phyloP scores from a whole-genome alignment of 805 yeast genomes.

The Barnettozyma populi region DNA sequence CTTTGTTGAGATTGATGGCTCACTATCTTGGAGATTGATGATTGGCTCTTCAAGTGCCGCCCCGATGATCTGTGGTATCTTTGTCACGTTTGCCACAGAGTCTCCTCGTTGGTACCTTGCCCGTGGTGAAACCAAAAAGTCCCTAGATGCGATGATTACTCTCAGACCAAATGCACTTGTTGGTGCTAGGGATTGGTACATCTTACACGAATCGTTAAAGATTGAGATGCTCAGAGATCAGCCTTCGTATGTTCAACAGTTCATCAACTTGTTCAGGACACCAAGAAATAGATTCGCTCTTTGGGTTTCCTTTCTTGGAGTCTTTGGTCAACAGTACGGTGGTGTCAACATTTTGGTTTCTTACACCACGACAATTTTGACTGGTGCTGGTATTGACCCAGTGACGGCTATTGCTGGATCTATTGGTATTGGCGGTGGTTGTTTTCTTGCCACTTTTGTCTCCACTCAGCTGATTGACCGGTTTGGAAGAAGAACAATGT shows the following conservation, averaged over 20 bases:
- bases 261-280: slow-evolving; percentile 36
- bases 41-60: slow-evolving; percentile 60
- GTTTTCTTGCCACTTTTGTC: slow-evolving; percentile 41
- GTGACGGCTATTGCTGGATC: slow-evolving; percentile 43
- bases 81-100: slow-evolving; percentile 58
- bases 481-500: slow-evolving; percentile 45
- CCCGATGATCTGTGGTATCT: slow-evolving; percentile 44
- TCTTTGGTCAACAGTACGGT: slow-evolving; percentile 52
- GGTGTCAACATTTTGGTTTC: slow-evolving; percentile 50
- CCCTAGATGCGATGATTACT: slow-evolving; percentile 41
- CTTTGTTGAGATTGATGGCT: slow-evolving; percentile 41
- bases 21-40: slow-evolving; percentile 61
- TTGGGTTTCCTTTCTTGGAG: slow-evolving; percentile 42
- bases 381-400: slow-evolving; percentile 38
- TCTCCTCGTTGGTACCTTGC: slow-evolving; percentile 67
- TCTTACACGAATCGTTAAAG: slow-evolving; percentile 46
- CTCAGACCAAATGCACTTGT: slow-evolving; percentile 34
- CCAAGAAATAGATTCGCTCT: slow-evolving; percentile 48
- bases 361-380: slow-evolving; percentile 44
- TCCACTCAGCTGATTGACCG: slow-evolving; percentile 44
- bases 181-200: slow-evolving; percentile 55
- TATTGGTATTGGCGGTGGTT: slow-evolving; percentile 45
- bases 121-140: slow-evolving; percentile 42
- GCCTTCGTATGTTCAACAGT: slow-evolving; percentile 32
- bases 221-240: slow-evolving; percentile 34